Percentiles rank a stretch among this genome's conserved stretches.
Conservation (phyloP, 2,329 filamentous ascomycete genomes). For the Xylariales sp. region DNA sequence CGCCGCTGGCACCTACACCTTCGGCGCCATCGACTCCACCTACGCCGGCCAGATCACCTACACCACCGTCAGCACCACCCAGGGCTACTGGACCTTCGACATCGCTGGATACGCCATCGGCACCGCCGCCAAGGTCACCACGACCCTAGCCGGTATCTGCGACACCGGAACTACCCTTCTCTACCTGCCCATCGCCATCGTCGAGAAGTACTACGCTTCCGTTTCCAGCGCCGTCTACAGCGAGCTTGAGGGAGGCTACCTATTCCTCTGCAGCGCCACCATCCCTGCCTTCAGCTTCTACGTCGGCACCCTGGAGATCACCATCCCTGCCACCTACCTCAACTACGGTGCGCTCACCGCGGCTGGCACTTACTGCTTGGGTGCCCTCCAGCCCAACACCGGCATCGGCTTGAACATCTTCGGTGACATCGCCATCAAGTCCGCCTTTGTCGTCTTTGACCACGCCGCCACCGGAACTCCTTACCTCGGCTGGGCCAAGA, state of each 20-base stretch:
- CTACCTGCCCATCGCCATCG: conserved; percentile 46
- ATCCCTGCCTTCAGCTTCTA: conserved; percentile 35
- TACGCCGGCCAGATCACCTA: conserved; percentile 57
- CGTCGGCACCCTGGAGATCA: conserved; percentile 13
- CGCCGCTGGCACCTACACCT: conserved; percentile 29
- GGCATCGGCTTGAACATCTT: conserved; percentile 9
- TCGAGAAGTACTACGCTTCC: conserved; percentile 52
- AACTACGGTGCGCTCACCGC: conserved; percentile 1
- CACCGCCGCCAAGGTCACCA: conserved; percentile 10
- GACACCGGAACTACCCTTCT: conserved; percentile 65
- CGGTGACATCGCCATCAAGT: conserved; percentile 9
- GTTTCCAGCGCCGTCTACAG: conserved; percentile 44
- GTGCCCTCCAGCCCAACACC: conserved; percentile 6
- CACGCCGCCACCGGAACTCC: not conserved
- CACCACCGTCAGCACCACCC: conserved; percentile 45
- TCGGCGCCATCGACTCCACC: conserved; percentile 46
- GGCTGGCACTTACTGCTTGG: conserved; percentile 2
- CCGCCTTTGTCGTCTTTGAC: conserved; percentile 11
- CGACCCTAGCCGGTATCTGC: conserved; percentile 30
- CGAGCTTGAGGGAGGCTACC: conserved; percentile 44
- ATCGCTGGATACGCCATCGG: conserved; percentile 42
- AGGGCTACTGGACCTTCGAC: conserved; percentile 62
- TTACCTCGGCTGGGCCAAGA: conserved; percentile 5
- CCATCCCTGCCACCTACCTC: conserved; percentile 3
- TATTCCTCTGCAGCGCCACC: conserved; percentile 48